phyloP scores from a whole-genome alignment of 495 filamentous ascomycete species.

The Annulohypoxylon maeteangense region DNA sequence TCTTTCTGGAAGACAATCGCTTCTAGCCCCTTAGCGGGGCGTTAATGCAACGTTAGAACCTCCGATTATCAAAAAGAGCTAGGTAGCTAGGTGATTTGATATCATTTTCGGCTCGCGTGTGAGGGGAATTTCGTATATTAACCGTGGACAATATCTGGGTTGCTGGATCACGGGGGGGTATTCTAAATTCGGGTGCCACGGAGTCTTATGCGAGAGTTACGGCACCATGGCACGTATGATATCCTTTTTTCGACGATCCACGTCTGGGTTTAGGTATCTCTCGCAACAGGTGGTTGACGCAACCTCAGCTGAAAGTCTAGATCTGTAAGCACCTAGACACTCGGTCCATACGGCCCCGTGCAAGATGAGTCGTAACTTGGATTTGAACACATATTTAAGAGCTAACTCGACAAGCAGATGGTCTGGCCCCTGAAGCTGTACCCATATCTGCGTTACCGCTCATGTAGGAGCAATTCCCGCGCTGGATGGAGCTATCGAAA shows the following conservation, averaged over 20 bases:
- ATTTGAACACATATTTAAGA: neutral
- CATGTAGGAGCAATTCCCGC: slow-evolving; percentile 7
- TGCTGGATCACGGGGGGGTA: slow-evolving; percentile 21
- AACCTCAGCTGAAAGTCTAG: slow-evolving; percentile 22
- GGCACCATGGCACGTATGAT: neutral
- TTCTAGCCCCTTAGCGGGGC: slow-evolving; percentile 43
- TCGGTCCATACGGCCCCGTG: neutral
- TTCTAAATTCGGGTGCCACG: slow-evolving; percentile 26
- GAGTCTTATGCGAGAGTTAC: slow-evolving; percentile 2
- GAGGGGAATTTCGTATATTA: slow-evolving; percentile 28
- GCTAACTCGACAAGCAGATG: slow-evolving; percentile 16
- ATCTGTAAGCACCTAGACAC: slow-evolving; percentile 11
- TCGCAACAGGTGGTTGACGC: slow-evolving; percentile 24
- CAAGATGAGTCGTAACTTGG: slow-evolving; percentile 1
- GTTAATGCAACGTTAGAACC: slow-evolving; percentile 17
- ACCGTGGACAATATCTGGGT: slow-evolving; percentile 24
- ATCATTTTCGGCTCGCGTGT: slow-evolving; percentile 15
- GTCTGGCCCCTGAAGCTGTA: slow-evolving; percentile 22
- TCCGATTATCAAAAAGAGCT: slow-evolving; percentile 36
- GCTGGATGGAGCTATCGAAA: slow-evolving; percentile 28
- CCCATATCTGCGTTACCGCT: neutral
- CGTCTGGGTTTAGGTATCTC: neutral
- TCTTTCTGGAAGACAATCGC: slow-evolving; percentile 14
- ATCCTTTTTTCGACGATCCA: slow-evolving; percentile 15
- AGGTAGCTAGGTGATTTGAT: slow-evolving; percentile 22